Base-by-base conservation (phyloP, 768 basidiomycete species). In the Mycena epipterygia region DNA sequence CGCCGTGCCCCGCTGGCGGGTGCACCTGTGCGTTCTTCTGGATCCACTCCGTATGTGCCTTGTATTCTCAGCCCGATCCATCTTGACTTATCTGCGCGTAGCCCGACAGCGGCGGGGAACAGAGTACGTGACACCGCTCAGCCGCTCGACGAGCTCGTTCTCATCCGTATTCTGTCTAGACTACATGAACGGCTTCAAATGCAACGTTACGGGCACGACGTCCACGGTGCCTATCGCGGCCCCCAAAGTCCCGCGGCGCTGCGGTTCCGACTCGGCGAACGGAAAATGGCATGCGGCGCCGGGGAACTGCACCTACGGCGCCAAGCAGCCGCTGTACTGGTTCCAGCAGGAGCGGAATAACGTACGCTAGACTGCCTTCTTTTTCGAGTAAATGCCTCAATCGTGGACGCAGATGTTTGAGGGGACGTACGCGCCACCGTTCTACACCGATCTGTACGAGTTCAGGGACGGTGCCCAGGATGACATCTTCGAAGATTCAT, bases 131-230 rank as follows among this genome's bases (percentile, higher is more conserved):
- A 12, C n/a, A 51, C 19, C 17, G n/a, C n/a, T 17, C 21, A 11
- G 19, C 9, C 29, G n/a, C 13, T 2, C 25, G 13, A n/a, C 60
- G 61, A 74, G 11, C 66, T 60, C 48, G n/a, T 52, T 61, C 48
- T 17, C 46, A 51, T 33, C 7, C 27, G 27, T 32, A 29, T 27
- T n/a, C 39, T 2, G 19, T 2, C 49, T 29, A 90, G 89, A 89
- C 75, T 93, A 92, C 78, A 93, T 93, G 91, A 93, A 89, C 61
- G 91, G 89, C 5, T 93, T 93, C 85, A 86, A 86, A 68, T 93
- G 93, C 80, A 86, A 88, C 64, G 76, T 93, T 57, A 89, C 88
- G 0, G 81, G 82, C 35, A 83, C 89, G 3, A 88, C 85, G 0
- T 89, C 89, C 3, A 84, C 73, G 32, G 85, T 87, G 3, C 76